These are phyloP conservation scores for Ogataea pini DNA, from an alignment of 805 yeast species.

Conservation along the genomic window DNA sequence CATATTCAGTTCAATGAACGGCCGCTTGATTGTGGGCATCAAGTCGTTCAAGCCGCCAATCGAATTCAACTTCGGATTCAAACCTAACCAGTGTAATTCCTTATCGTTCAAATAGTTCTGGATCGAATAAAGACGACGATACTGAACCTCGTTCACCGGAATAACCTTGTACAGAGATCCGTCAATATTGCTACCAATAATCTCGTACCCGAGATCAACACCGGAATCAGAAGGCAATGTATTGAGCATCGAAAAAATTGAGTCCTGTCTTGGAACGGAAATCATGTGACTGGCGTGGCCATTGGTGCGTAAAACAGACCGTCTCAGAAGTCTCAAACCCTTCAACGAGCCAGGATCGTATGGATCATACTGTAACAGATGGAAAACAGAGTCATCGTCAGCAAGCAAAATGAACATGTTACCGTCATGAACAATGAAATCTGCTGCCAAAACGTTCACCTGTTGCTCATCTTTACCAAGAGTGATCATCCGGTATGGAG, in stretches of 20 bases:
- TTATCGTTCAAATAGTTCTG: conserved; percentile 88
- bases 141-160: conserved; percentile 74
- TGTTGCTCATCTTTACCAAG: conserved; percentile 72
- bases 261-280: conserved; percentile 41
- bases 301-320: conserved; percentile 71
- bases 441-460: conserved; percentile 69
- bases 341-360: conserved; percentile 82
- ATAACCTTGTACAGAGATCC: conserved; percentile 75
- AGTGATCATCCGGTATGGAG: conserved; percentile 83
- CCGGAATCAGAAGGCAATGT: conserved; percentile 33
- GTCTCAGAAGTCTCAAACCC: conserved; percentile 73
- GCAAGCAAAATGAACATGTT: conserved; percentile 66
- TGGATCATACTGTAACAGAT: conserved; percentile 84
- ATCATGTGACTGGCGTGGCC: conserved; percentile 57
- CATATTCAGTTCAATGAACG: conserved; percentile 64
- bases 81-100: conserved; percentile 69
- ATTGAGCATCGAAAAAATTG: conserved; percentile 32
- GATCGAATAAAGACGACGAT: conserved; percentile 77
- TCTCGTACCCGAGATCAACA: conserved; percentile 46
- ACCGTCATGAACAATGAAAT: conserved; percentile 71
- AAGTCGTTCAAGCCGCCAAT: conserved; percentile 40
- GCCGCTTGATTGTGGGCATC: conserved; percentile 49
- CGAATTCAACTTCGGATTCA: conserved; percentile 75
- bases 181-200: conserved; percentile 72
- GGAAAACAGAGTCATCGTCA: conserved; percentile 67